phyloP scores from a whole-genome alignment of 2,329 filamentous ascomycete genomes.

The Botrytis galanthina region DNA sequence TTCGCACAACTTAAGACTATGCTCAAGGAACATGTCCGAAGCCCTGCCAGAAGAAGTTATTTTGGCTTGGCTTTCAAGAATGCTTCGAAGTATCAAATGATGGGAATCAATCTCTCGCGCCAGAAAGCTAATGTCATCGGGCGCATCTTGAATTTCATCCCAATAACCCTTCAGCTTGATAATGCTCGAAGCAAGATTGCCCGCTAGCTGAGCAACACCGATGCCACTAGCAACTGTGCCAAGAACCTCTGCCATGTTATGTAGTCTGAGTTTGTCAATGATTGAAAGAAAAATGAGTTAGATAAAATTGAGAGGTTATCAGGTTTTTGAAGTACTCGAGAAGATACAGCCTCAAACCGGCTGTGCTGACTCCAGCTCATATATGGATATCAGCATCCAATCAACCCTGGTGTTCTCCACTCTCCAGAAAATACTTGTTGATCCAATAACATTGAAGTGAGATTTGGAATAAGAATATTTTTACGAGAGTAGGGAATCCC shows the following conservation, averaged over 20 bases:
- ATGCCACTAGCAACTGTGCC: constrained; percentile 23
- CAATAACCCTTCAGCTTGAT: constrained; percentile 26
- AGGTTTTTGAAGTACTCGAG: not conserved
- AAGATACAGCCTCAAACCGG: not conserved
- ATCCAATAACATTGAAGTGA: not conserved
- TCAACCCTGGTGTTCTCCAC: not conserved
- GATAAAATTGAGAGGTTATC: not conserved
- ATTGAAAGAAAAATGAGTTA: not conserved
- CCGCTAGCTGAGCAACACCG: constrained; percentile 20
- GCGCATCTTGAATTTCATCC: constrained; percentile 25
- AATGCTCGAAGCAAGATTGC: constrained; percentile 19
- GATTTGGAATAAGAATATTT: not conserved
- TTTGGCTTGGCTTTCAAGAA: constrained; percentile 19
- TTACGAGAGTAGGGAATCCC: not conserved
- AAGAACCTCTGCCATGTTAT: constrained; percentile 22
- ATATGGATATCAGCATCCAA: not conserved
- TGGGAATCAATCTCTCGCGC: constrained; percentile 22
- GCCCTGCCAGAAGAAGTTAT: not conserved
- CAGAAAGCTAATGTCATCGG: constrained; percentile 17
- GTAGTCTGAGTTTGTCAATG: not conserved
- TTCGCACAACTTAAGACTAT: constrained; percentile 23
- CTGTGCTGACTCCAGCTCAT: not conserved
- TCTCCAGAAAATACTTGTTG: not conserved
- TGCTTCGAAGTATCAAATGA: constrained; percentile 20
- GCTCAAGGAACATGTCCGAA: not conserved